Evolutionary conservation across 1,284 basidiomycete genomes (phyloP), one percentile per base, ranked within the genome.

Genomic region (Trametes versicolor): DNA sequence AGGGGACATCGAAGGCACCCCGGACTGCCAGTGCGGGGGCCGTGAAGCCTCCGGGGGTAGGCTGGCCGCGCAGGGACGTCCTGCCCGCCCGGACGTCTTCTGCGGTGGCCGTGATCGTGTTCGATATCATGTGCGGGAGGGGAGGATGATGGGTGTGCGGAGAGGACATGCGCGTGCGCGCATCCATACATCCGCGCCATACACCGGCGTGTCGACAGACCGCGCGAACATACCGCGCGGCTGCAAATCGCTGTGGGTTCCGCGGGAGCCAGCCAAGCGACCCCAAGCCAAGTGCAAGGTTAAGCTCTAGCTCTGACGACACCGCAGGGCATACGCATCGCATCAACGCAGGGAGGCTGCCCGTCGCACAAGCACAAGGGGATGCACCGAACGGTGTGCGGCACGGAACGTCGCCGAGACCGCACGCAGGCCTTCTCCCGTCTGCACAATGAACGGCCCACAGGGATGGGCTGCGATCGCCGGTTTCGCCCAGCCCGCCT

Each of bases 151-250:
- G n/a, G 41, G 8, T 32, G 27, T 6, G 41, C 34, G 27, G n/a
- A 27, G 41, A 36, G 21, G 32, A 37, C 45, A 48, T 36, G 21
- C 29, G 21, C 43, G 25, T 48, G 21, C n/a, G 25, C 56, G 32
- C 61, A 34, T 62, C 61, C 61, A 62, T 57, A 62, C 61, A 57
- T 32, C 29, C 29, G 29, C 29, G 29, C 61, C 61, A 62, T 57
- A 57, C 61, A 57, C 47, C 61, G 61, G 61, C 48, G 48, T 37
- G 39, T 45, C 13, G 55, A 57, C 54, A 57, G 55, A 57, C 50
- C 61, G 55, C 54, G 61, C 21, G 60, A 62, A 62, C 60, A 50
- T 62, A 47, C 25, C 7, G 21, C 49, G 61, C 61, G 61, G 54
- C 29, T 41, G 54, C 61, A 43, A 49, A 62, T 55, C 53, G 25